A percentile compares a stretch with the other conserved stretches of the same genome.
Evolutionary conservation across 257 asterid species (phyloP).

Genomic region (Solanum bulbocastanum): DNA sequence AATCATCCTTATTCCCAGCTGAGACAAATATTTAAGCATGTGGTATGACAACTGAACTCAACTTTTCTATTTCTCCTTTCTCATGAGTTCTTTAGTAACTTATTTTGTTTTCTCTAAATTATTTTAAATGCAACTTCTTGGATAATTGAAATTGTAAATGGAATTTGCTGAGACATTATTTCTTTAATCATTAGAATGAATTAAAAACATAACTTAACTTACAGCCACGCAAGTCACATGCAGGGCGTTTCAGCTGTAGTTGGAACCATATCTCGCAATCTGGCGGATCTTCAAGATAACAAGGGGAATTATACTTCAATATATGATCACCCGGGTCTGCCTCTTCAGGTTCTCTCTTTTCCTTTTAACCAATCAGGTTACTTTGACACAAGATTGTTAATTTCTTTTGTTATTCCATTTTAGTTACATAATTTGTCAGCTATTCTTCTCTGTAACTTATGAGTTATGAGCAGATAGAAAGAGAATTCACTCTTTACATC

Average conservation of each 20-base stretch:
- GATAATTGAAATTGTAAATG: neutral
- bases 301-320: conserved; percentile 89
- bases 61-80: neutral
- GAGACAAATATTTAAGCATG: conserved; percentile 94
- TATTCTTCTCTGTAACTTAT: neutral
- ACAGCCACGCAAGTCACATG: conserved; percentile 6
- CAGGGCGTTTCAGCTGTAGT: conserved; percentile 97
- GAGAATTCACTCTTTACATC: neutral
- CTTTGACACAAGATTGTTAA: neutral
- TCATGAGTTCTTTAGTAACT: neutral
- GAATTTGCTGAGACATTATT: neutral
- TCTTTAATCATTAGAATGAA: neutral
- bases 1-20: conserved; percentile 98
- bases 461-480: neutral
- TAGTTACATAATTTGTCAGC: neutral
- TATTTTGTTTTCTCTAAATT: neutral
- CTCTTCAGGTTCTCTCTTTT: conserved; percentile 42
- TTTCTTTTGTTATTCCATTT: neutral
- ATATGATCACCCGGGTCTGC: conserved; percentile 77
- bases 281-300: conserved; percentile 84
- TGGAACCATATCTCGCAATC: conserved; percentile 97
- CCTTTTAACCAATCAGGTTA: neutral
- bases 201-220: neutral
- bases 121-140: neutral
- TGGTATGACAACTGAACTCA: conserved; percentile 47